Evolutionary conservation across 2,329 filamentous ascomycete genomes (phyloP), one percentile per base, ranked within the genome.

Genomic region (Cryphonectria parasitica): DNA sequence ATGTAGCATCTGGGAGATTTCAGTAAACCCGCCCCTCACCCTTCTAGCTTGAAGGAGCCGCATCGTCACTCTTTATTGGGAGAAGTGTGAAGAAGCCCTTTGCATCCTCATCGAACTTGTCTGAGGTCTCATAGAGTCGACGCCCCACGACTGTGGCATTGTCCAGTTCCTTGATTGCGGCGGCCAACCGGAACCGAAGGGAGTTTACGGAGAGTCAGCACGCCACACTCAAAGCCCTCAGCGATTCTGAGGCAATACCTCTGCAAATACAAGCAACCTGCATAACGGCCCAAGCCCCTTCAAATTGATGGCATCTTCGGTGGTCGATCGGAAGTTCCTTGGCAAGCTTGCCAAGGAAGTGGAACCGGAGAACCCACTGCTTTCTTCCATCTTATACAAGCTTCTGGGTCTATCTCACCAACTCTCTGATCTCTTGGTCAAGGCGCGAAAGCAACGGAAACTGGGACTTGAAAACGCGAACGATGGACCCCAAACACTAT

Each of bases 251-350:
- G 13, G 54, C 15, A 58, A 15, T 31, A 58, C 54, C 6, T 58
- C 28, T 3, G 54, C 54, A 19, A 34, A 15, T 15, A 6, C 54
- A 19, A 15, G 52, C 11, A 31, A 28, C 15, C 54, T 31, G 25
- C 28, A 58, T 28, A 58, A 68, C 41, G 67, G 62, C 63, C 45
- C 34, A 41, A 58, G 25, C 62, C 22, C 25, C 17, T 71, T 72
- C 41, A 36, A 63, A 54, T 78, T 79, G 73, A 99, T 98, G 96
- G 96, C 96, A 83, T 96, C 95, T 79, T 96, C 94, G 72, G 94
- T 97, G 83, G 94, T 98, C 73, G 96, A 99, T 81, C 95, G 97
- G 83, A 99, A 98, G 83, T 97, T 97, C 82, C 87, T 99, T 77
- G 94, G 94, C 82, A 91, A 90, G 78, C 91, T 97, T 79, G 95